Evolutionary conservation across 2,329 filamentous ascomycete species (phyloP), one percentile per base, ranked within the genome.

Genomic region (Colletotrichum trifolii): DNA sequence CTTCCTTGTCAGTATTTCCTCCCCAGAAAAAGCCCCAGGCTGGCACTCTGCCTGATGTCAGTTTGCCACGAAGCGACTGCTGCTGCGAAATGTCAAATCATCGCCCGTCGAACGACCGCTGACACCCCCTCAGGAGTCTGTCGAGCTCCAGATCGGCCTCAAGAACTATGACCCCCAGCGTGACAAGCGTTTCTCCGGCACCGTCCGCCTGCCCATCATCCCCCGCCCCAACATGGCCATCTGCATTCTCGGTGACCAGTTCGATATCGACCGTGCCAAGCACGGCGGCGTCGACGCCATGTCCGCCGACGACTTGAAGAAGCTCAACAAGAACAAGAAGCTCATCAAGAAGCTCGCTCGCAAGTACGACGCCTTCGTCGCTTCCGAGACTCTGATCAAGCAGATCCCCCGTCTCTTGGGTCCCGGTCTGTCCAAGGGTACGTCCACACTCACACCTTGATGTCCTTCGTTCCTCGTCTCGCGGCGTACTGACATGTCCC

Each of bases 311-410:
- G 96, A 99, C 85, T 86, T 99, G 86, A 99, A 99, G 93, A 99
- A 99, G 92, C 93, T 99, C 75, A 99, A 99, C 92, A 99, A 99
- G 93, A 99, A 99, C 93, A 98, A 99, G 93, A 99, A 99, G 92
- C 91, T 98, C 79, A 97, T 99, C 91, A 99, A 99, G 94, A 99
- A 99, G 92, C 92, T 99, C 73, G 96, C 96, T 71, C 94, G 94
- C 90, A 99, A 99, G 89, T 98, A 99, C 91, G 96, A 99, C 84
- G 96, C 96, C 76, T 99, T 99, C 87, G 85, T 99, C 81, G 92
- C 96, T 81, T 98, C 95, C 81, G 96, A 99, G 80, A 87, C 91
- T 78, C 87, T 99, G 79, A 97, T 99, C 91, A 97, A 97, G 91
- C 94, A 97, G 89, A 98, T 99, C 77, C 96, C 96, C 76, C 96